phyloP scores from a whole-genome alignment of 495 filamentous ascomycete species.

The Aspergillus baeticus region DNA sequence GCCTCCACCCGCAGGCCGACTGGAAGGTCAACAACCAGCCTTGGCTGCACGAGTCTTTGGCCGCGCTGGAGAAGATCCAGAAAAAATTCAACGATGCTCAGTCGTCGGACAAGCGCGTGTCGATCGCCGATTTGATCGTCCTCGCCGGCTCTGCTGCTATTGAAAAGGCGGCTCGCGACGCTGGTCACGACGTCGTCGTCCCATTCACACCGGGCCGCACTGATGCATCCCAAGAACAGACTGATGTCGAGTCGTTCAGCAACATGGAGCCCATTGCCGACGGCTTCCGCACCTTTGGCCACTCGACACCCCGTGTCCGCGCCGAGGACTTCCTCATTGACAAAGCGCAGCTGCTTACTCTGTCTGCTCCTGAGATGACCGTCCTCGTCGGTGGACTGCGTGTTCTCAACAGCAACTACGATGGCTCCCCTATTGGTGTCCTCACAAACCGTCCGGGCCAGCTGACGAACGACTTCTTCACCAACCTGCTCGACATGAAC shows the following conservation, averaged over 20 bases:
- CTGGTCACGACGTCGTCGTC: constrained; percentile 30
- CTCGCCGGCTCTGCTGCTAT: constrained; percentile 52
- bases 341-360: constrained; percentile 63
- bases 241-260: constrained; percentile 59
- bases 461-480: constrained; percentile 74
- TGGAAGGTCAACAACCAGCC: constrained; percentile 69
- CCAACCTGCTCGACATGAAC: constrained; percentile 66
- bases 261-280: constrained; percentile 62
- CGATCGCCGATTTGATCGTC: constrained; percentile 70
- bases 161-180: constrained; percentile 38
- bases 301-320: constrained; percentile 53
- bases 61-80: constrained; percentile 59
- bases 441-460: constrained; percentile 61
- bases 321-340: constrained; percentile 68
- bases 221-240: constrained; percentile 61
- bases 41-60: constrained; percentile 55
- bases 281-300: constrained; percentile 75
- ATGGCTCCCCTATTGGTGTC: constrained; percentile 60
- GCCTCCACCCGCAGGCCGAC: constrained; percentile 63
- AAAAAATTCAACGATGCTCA: constrained; percentile 54
- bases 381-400: constrained; percentile 68
- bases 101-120: constrained; percentile 61
- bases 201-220: constrained; percentile 47
- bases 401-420: constrained; percentile 62
- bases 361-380: constrained; percentile 65